phyloP scores from a whole-genome alignment of 2,329 filamentous ascomycete genomes.

The Beauveria sp. region DNA sequence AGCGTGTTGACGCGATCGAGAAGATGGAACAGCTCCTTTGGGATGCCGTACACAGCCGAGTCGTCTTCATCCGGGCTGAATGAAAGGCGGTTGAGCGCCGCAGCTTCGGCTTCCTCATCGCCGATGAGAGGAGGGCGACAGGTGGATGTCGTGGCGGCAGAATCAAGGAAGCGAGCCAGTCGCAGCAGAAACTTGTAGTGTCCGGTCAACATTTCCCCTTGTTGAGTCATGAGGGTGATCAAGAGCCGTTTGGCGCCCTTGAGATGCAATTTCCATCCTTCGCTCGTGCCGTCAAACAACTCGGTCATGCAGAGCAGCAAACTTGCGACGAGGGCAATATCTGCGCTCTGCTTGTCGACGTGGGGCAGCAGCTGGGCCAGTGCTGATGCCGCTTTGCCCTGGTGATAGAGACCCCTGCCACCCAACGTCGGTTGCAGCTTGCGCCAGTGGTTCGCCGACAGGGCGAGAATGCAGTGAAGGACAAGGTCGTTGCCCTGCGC shows the following conservation, averaged over 20 bases:
- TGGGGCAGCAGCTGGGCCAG: slow-evolving; percentile 26
- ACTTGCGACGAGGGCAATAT: slow-evolving; percentile 32
- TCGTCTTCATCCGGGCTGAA: slow-evolving; percentile 24
- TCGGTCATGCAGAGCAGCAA: slow-evolving; percentile 35
- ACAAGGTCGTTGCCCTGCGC: slow-evolving; percentile 26
- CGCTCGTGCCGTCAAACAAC: slow-evolving; percentile 33
- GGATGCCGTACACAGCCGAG: slow-evolving; percentile 28
- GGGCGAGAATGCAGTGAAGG: slow-evolving; percentile 25
- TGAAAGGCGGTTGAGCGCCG: slow-evolving; percentile 21
- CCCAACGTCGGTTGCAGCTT: slow-evolving; percentile 24
- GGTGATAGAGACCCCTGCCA: slow-evolving; percentile 23
- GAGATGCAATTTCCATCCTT: slow-evolving; percentile 35
- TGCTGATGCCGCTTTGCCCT: slow-evolving; percentile 25
- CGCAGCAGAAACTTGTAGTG: slow-evolving; percentile 31
- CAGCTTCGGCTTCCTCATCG: slow-evolving; percentile 22
- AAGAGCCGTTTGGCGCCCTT: slow-evolving; percentile 33
- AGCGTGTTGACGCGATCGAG: slow-evolving; percentile 26
- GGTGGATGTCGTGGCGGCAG: slow-evolving; percentile 26
- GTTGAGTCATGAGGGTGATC: slow-evolving; percentile 23
- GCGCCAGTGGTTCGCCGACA: slow-evolving; percentile 28
- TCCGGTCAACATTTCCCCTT: slow-evolving; percentile 27
- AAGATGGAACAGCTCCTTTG: slow-evolving; percentile 27
- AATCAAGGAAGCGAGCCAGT: slow-evolving; percentile 26
- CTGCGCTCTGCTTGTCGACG: slow-evolving; percentile 23
- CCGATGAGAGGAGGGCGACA: slow-evolving; percentile 27